Conservation (phyloP, 2,329 filamentous ascomycete species). For the Beauveria rudraprayagi region DNA sequence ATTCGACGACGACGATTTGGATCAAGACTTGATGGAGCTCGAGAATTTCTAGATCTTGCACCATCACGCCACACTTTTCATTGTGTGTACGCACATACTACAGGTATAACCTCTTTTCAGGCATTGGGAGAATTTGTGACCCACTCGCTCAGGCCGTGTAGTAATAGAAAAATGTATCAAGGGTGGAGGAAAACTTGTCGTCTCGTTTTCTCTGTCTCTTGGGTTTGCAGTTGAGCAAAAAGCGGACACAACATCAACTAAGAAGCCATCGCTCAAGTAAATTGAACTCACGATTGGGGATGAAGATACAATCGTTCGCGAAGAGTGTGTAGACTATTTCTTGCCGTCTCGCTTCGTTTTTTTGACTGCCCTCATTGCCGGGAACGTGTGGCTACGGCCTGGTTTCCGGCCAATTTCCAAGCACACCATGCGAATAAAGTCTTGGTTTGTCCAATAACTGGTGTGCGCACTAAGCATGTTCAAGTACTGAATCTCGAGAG, state of each 20-base stretch:
- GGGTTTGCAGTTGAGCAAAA: neutral
- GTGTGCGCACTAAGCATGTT: conserved; percentile 96
- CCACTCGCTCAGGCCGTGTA: neutral
- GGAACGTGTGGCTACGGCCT: conserved; percentile 54
- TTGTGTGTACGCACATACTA: neutral
- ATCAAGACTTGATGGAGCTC: conserved; percentile 48
- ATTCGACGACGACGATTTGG: conserved; percentile 45
- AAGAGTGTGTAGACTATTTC: neutral
- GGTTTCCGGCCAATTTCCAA: conserved; percentile 72
- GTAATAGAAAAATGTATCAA: neutral
- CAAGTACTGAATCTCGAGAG: conserved; percentile 89
- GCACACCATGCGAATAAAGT: conserved; percentile 86
- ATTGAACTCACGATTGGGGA: neutral
- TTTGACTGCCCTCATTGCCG: conserved; percentile 53
- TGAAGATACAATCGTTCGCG: neutral
- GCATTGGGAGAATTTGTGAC: neutral
- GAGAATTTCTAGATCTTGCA: conserved; percentile 21
- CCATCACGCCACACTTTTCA: neutral
- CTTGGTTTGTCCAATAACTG: conserved; percentile 81
- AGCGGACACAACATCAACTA: neutral
- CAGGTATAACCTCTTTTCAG: neutral
- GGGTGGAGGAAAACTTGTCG: neutral
- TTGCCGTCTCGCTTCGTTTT: conserved; percentile 28
- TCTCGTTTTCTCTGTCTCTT: neutral
- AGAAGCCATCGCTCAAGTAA: neutral